phyloP scores from a whole-genome alignment of 2,329 filamentous ascomycete genomes.

The Cladosporium sp. region DNA sequence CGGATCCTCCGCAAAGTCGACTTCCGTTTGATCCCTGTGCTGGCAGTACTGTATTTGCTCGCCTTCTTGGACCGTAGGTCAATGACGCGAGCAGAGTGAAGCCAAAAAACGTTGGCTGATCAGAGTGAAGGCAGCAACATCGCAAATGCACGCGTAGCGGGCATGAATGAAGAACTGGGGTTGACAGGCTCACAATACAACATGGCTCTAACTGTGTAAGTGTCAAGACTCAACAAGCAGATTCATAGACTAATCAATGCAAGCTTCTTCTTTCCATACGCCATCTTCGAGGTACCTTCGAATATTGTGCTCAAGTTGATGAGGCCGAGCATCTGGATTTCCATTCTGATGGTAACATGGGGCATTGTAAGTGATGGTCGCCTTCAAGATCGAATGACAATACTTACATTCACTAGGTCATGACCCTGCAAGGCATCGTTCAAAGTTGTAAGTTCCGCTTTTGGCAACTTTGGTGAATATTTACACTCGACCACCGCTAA shows the following conservation, averaged over 20 bases:
- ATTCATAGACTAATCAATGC: not conserved
- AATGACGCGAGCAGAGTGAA: not conserved
- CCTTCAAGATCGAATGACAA: slow-evolving; percentile 22
- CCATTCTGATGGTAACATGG: slow-evolving; percentile 29
- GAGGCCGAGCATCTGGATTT: slow-evolving; percentile 37
- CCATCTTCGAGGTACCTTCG: slow-evolving; percentile 41
- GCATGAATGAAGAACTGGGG: slow-evolving; percentile 27
- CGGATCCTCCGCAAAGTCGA: slow-evolving; percentile 48
- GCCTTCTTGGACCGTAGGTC: slow-evolving; percentile 40
- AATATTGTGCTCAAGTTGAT: slow-evolving; percentile 41
- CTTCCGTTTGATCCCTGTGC: slow-evolving; percentile 45
- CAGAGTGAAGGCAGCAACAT: not conserved
- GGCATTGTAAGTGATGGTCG: slow-evolving; percentile 36
- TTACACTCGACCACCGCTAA: slow-evolving; percentile 48
- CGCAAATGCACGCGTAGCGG: slow-evolving; percentile 34
- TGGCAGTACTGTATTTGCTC: slow-evolving; percentile 39
- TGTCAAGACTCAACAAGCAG: not conserved
- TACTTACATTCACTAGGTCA: slow-evolving; percentile 25
- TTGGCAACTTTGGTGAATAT: slow-evolving; percentile 49
- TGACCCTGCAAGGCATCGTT: slow-evolving; percentile 30
- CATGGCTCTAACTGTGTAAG: slow-evolving; percentile 30
- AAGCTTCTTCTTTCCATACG: slow-evolving; percentile 41
- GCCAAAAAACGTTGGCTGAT: not conserved
- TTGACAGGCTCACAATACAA: slow-evolving; percentile 19
- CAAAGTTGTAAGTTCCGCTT: slow-evolving; percentile 26